phyloP scores from a whole-genome alignment of 352 stramenopile species.

The Pythium sp. region DNA sequence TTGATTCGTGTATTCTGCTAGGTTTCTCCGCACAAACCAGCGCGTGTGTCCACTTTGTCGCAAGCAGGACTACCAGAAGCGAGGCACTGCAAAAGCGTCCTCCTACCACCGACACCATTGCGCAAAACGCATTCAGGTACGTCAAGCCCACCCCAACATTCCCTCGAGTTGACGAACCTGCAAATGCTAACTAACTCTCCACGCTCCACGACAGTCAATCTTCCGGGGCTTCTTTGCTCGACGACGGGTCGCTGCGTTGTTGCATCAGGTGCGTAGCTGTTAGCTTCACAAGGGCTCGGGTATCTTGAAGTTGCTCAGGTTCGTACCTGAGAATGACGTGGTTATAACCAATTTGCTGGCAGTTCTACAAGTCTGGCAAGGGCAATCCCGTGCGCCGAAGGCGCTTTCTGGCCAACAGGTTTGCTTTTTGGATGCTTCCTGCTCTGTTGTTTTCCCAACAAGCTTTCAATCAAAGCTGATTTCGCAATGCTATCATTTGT shows the following conservation, averaged over 20 bases:
- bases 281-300: background rate
- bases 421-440: background rate
- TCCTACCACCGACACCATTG: slow-evolving; percentile 48
- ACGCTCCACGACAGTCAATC: slow-evolving; percentile 19
- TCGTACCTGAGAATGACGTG: background rate
- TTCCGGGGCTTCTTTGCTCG: slow-evolving; percentile 37
- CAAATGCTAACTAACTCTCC: background rate
- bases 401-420: slow-evolving; percentile 71
- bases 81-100: slow-evolving; percentile 48
- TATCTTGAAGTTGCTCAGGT: background rate
- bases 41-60: slow-evolving; percentile 81
- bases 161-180: background rate
- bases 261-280: slow-evolving; percentile 25
- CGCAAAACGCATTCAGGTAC: slow-evolving; percentile 56
- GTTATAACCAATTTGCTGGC: background rate
- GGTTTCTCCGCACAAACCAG: slow-evolving; percentile 74
- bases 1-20: slow-evolving; percentile 7
- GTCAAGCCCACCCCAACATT: background rate
- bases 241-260: slow-evolving; percentile 21
- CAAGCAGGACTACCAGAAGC: slow-evolving; percentile 84
- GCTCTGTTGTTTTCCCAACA: background rate
- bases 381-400: slow-evolving; percentile 49
- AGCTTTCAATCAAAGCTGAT: background rate
- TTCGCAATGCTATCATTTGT: background rate
- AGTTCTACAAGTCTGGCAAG: slow-evolving; percentile 71